A percentile compares a stretch with the other conserved stretches of the same genome.
Evolutionary conservation across 495 filamentous ascomycete genomes (phyloP).

Genomic region (Penicillium dipodomyicola): DNA sequence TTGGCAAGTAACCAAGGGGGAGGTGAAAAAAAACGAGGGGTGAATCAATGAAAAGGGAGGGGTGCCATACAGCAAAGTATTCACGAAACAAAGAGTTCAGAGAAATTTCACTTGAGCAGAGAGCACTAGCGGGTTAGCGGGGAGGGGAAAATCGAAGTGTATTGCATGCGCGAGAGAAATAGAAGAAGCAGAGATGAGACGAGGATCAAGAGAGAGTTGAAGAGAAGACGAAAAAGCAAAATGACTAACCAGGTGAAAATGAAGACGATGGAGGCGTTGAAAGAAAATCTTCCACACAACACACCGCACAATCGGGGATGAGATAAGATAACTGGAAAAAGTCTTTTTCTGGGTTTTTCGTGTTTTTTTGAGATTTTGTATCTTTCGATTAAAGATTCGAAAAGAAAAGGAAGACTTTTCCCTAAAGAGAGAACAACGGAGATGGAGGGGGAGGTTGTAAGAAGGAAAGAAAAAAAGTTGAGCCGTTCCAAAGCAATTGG

Average conservation of each 20-base stretch:
- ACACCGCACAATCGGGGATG: slow-evolving; percentile 41
- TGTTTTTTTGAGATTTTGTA: slow-evolving; percentile 46
- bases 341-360: slow-evolving; percentile 36
- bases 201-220: neutral
- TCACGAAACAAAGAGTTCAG: slow-evolving; percentile 22
- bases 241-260: slow-evolving; percentile 26
- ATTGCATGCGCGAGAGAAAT: neutral
- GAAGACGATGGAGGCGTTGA: slow-evolving; percentile 27
- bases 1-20: slow-evolving; percentile 5
- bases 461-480: slow-evolving; percentile 37
- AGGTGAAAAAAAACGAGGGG: slow-evolving; percentile 9
- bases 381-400: slow-evolving; percentile 45
- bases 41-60: slow-evolving; percentile 9
- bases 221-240: slow-evolving; percentile 4
- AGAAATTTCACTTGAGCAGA: slow-evolving; percentile 17
- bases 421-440: slow-evolving; percentile 36
- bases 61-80: slow-evolving; percentile 14
- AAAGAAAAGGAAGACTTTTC: slow-evolving; percentile 33
- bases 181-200: neutral
- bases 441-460: slow-evolving; percentile 38
- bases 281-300: slow-evolving; percentile 38
- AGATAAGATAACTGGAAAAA: slow-evolving; percentile 34
- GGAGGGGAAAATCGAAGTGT: neutral
- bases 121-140: slow-evolving; percentile 13
- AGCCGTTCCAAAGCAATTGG: slow-evolving; percentile 34